Base-by-base conservation (phyloP, 2,329 filamentous ascomycete genomes). In the Colletotrichum sp. region DNA sequence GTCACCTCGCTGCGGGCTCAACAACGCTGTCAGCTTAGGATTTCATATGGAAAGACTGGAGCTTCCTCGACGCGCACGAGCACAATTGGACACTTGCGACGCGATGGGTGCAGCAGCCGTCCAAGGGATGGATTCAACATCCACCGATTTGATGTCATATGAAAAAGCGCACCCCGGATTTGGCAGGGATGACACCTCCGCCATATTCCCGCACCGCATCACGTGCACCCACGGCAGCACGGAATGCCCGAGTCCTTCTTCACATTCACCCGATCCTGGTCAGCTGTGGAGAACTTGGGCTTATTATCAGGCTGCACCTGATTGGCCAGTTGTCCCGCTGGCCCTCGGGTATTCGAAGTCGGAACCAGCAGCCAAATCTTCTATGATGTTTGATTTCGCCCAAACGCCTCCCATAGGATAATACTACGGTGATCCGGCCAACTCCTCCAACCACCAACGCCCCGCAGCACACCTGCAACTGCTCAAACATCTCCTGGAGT, bases 401-500 rank as follows among this genome's bases (percentile, higher is more conserved):
- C 52, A 57, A 72, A 75, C 73, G 73, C 69, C 72, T 72, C 74
- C 26, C 73, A 64, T 24, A 68, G 63, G 59, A 68, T 36, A 65
- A 65, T 32, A 26, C 18, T 48, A 75, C 64, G 57, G 57, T 68
- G 64, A 73, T 68, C 64, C 52, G 30, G 48, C 62, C 39, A 63
- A 36, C 62, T 55, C n/a, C 59, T 75, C 55, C 68, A 63, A 72
- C 62, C 52, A 39, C 24, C 44, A 22, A 26, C 72, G 62, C 55
- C 72, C 39, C 69, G 62, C 69, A 39, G 39, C 62, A 22, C 30
- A 62, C 52, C 39, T 67, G 68, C 62, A 66, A 63, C 55, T n/a
- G 12, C 55, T 63, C 30, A 55, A 70, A 8, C 24, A 30, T 32
- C 24, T 62, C 18, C 9, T 24, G 72, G 55, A 48, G 36, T 64